These are phyloP conservation scores for Globisporangium megalacanthum DNA, from an alignment of 352 stramenopile genomes.

Conservation along the genomic window DNA sequence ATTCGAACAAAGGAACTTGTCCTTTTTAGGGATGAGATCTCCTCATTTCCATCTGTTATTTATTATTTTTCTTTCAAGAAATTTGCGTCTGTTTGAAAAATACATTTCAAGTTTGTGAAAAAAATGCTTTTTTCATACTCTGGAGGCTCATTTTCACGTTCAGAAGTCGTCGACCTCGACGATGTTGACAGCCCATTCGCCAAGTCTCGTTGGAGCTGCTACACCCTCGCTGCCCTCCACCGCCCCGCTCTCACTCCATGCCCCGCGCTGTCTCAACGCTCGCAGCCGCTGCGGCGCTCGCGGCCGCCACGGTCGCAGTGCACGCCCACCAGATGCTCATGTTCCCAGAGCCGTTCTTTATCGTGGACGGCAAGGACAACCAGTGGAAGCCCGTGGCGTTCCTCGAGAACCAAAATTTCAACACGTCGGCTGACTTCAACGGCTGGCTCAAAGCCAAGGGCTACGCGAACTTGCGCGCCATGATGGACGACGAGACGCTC, in stretches of 20 bases:
- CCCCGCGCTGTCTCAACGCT: slow-evolving; percentile 1
- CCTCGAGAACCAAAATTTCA: slow-evolving; percentile 43
- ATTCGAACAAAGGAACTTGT: no score
- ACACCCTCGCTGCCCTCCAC: background rate
- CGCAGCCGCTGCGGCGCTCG: slow-evolving; percentile 3
- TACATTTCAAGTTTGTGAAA: no score
- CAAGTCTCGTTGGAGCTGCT: no score
- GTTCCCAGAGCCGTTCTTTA: slow-evolving; percentile 43
- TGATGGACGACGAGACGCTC: slow-evolving; percentile 48
- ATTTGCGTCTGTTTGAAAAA: no score
- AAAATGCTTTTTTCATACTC: no score
- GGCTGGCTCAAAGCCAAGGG: slow-evolving; percentile 31
- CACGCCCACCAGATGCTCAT: slow-evolving; percentile 39
- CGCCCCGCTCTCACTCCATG: background rate
- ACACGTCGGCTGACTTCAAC: slow-evolving; percentile 39
- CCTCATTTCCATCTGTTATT: no score
- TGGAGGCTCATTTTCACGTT: no score
- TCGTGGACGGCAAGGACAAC: slow-evolving; percentile 33
- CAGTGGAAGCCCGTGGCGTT: slow-evolving; percentile 31
- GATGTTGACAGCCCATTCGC: no score
- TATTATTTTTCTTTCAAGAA: no score
- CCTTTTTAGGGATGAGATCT: no score
- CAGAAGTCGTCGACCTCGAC: no score
- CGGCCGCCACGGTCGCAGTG: background rate
- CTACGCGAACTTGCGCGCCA: slow-evolving; percentile 38